Evolutionary conservation across 2,329 filamentous ascomycete genomes (phyloP).

Genomic region (Xylaria hypoxylon): DNA sequence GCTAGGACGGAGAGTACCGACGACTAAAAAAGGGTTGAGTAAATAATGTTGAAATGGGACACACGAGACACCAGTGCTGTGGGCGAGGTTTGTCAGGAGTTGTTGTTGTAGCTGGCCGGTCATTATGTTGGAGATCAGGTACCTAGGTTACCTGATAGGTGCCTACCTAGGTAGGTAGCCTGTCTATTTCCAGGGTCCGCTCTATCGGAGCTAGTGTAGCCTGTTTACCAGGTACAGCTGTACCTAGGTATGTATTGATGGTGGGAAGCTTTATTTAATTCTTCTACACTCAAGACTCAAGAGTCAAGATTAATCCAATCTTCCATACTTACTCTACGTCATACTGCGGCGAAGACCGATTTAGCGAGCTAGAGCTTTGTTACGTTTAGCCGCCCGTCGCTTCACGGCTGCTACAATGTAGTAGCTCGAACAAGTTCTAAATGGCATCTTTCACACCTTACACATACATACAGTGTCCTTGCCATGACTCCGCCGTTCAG

Average conservation of each 20-base stretch:
- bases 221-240: neutral
- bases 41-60: too few species aligned
- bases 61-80: too few species aligned
- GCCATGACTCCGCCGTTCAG: conserved; percentile 50
- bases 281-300: neutral
- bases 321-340: conserved; percentile 8
- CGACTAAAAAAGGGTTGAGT: too few species aligned
- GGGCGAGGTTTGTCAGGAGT: too few species aligned
- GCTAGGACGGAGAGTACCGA: too few species aligned
- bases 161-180: too few species aligned
- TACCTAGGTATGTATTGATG: neutral
- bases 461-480: conserved; percentile 75
- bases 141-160: too few species aligned
- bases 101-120: too few species aligned
- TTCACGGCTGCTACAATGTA: conserved; percentile 44
- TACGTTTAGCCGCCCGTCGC: conserved; percentile 10
- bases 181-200: too few species aligned
- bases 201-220: too few species aligned
- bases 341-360: neutral
- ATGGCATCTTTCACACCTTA: conserved; percentile 65
- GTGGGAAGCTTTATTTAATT: neutral
- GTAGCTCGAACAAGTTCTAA: conserved; percentile 38
- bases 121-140: too few species aligned
- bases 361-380: neutral
- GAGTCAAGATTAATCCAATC: neutral